Base-by-base conservation (phyloP, 306 rosid genomes). In the Pueraria montana region DNA sequence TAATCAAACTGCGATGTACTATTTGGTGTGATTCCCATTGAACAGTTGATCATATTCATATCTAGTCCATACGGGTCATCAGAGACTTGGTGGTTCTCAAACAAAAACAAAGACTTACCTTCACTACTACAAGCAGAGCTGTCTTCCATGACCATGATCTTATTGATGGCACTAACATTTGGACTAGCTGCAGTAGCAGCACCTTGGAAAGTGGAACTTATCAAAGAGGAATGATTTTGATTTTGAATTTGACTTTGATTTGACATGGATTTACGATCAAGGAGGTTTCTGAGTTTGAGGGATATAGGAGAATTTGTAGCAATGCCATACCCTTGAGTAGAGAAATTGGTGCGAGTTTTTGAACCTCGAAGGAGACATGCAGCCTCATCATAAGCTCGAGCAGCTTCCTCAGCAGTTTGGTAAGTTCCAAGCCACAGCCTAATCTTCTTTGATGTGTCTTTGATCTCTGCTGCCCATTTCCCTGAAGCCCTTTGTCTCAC, bases 391-490 rank as follows among this genome's bases (percentile, higher is more conserved):
- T 94, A 94, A 62, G 98, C 98, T 66, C 89, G 65, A 64, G 98
- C 98, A 64, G 98, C 97, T 76, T 90, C 97, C 18, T 94, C 98
- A 0, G 97, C 87, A 1, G 97, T 90, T 49, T 76, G 84, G 20
- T 87, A 93, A n/a, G 97, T 92, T 7, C 98, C 97, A 23, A 95
- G 89, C 98, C 98, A 95, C 89, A 95, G 75, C 43, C 97, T 90
- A 23, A 94, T 90, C 84, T 90, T 91, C 85, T 85, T 86, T 5
- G 93, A 84, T 14, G 97, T 91, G 90, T 94, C 98, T 86, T 94
- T 94, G 87, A 94, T 94, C 82, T 94, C 97, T 53, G 98, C 93
- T 10, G 94, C 97, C 97, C 97, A 94, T 89, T 91, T 94, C 50
- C 98, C 98, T 0, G 94, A 94, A 30, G 97, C 91, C 85, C 98